Percentiles rank a stretch among this genome's conserved stretches.
phyloP scores from a whole-genome alignment of 169 alveolate genomes.

The Eimeria falciformis region DNA sequence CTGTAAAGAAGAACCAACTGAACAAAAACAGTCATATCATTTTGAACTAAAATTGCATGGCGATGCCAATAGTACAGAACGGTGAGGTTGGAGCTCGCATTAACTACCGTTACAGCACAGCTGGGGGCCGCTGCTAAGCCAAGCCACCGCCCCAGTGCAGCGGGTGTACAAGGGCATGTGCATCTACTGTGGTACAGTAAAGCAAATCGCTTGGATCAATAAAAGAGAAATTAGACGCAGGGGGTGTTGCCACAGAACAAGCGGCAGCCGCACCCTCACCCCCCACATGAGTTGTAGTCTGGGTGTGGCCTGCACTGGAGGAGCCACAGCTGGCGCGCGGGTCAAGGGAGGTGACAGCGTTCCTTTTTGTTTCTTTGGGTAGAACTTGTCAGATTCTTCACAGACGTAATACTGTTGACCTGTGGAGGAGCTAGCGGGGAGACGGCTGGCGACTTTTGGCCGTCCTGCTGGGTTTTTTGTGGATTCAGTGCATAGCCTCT shows the following conservation, averaged over 20 bases:
- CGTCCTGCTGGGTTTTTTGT: constrained; percentile 59
- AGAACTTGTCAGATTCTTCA: constrained; percentile 73
- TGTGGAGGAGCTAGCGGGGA: constrained; percentile 59
- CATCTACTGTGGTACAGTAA: neutral
- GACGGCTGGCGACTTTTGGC: constrained; percentile 47
- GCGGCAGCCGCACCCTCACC: constrained; percentile 77
- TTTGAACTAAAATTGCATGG: neutral
- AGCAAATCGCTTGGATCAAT: neutral
- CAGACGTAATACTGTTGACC: constrained; percentile 56
- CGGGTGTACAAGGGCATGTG: constrained; percentile 32
- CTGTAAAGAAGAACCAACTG: neutral
- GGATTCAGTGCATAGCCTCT: constrained; percentile 65
- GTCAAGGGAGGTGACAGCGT: constrained; percentile 64
- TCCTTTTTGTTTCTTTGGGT: constrained; percentile 46
- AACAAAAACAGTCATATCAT: neutral
- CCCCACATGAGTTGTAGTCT: constrained; percentile 71
- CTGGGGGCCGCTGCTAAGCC: constrained; percentile 58
- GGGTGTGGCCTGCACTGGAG: constrained; percentile 76
- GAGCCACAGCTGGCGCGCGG: constrained; percentile 68
- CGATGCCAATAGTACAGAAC: neutral
- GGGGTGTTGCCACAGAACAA: constrained; percentile 63
- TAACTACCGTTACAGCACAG: constrained; percentile 28
- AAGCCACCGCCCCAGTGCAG: constrained; percentile 39
- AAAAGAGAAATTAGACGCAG: constrained; percentile 61
- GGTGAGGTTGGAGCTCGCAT: constrained; percentile 55